Evolutionary conservation across 2,329 filamentous ascomycete genomes (phyloP).

Genomic region (Cladosporium halotolerans): DNA sequence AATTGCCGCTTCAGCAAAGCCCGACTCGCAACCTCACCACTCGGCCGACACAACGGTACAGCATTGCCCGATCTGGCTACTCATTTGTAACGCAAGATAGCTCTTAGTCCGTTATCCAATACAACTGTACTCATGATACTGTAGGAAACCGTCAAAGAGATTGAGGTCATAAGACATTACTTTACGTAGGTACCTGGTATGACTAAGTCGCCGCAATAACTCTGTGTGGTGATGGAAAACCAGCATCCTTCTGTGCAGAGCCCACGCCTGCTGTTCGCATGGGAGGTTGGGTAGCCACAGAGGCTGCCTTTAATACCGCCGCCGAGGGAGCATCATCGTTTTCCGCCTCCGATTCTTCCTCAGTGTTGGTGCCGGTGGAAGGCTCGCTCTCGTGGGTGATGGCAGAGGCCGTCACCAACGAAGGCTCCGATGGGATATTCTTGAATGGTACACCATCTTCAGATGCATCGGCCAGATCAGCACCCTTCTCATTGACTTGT

Average conservation of each 20-base stretch:
- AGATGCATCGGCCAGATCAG: background rate
- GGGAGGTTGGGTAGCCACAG: background rate
- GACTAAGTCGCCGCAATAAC: constrained; percentile 2
- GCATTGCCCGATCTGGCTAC: too few species aligned
- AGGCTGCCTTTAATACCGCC: background rate
- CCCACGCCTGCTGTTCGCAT: constrained; percentile 5
- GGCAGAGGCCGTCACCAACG: background rate
- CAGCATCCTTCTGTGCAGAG: constrained; percentile 2
- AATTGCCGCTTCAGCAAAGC: background rate
- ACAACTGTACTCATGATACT: background rate
- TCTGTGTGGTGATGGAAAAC: constrained; percentile 2
- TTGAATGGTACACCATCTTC: background rate
- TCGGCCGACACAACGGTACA: too few species aligned
- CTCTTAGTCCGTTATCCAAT: too few species aligned
- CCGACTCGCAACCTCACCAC: background rate
- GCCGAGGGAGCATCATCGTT: background rate
- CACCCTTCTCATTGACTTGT: background rate
- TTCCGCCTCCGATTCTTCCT: constrained; percentile 9
- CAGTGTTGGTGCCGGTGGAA: constrained; percentile 6
- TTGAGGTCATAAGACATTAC: background rate
- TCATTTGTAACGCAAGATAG: too few species aligned
- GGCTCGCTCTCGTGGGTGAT: background rate
- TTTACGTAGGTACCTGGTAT: background rate
- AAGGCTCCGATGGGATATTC: background rate
- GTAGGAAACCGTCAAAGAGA: background rate